Evolutionary conservation across 306 rosid species (phyloP).

Genomic region (Castanea mollissima): DNA sequence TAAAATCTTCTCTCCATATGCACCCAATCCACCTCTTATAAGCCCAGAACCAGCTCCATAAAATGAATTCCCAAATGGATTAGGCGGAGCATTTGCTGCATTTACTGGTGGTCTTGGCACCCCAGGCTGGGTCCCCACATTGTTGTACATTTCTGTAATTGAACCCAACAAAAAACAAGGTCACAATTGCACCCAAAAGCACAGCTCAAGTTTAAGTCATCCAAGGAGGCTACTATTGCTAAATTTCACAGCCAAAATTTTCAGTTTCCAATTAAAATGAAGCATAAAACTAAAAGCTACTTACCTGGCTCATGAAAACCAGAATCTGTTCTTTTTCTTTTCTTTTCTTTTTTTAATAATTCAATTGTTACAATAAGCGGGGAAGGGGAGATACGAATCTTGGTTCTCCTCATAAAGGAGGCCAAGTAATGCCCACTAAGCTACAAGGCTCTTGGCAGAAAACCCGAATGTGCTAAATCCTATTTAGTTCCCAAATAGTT

Average conservation of each 20-base stretch:
- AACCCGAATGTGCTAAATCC: no score
- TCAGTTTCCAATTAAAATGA: background rate
- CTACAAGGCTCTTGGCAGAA: no score
- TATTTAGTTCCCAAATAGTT: no score
- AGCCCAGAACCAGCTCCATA: slow-evolving; percentile 94
- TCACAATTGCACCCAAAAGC: background rate
- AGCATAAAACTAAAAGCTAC: background rate
- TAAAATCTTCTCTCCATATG: slow-evolving; percentile 87
- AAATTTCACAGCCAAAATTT: background rate
- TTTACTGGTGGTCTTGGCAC: slow-evolving; percentile 43
- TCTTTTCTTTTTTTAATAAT: no score
- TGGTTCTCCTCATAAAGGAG: no score
- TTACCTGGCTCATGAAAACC: background rate
- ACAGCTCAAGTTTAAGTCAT: background rate
- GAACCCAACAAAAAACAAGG: background rate
- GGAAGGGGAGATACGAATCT: no score
- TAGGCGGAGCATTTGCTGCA: slow-evolving; percentile 55
- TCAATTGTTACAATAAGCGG: no score
- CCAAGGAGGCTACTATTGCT: background rate
- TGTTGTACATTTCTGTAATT: slow-evolving; percentile 60
- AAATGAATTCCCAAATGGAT: slow-evolving; percentile 83
- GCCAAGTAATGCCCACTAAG: no score
- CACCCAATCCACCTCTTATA: slow-evolving; percentile 92
- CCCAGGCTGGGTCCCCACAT: slow-evolving; percentile 62
- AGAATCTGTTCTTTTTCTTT: no score